These are phyloP conservation scores for Clarireedia monteithiana DNA, from an alignment of 2,329 filamentous ascomycete species.

Conservation along the genomic window DNA sequence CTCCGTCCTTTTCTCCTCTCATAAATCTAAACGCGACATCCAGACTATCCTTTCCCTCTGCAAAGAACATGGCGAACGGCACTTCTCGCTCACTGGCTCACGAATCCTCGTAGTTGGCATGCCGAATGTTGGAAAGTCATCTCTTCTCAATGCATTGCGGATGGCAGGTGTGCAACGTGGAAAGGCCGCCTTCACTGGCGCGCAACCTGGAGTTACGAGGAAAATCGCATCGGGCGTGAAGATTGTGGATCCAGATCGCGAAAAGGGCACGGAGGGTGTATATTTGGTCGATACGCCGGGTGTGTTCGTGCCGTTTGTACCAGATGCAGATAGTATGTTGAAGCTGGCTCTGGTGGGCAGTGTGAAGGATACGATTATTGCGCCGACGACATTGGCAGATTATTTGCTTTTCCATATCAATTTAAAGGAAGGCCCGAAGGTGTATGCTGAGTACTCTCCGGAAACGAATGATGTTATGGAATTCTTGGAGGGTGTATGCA, in stretches of 20 bases:
- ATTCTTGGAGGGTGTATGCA: constrained; percentile 64
- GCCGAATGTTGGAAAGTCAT: constrained; percentile 96
- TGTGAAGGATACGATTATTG: constrained; percentile 82
- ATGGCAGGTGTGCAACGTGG: constrained; percentile 52
- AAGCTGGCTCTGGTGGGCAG: constrained; percentile 88
- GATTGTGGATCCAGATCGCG: constrained; percentile 51
- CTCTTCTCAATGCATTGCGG: constrained; percentile 82
- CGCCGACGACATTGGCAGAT: constrained; percentile 71
- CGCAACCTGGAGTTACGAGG: constrained; percentile 82
- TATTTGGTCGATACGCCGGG: constrained; percentile 90
- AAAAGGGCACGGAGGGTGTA: constrained; percentile 40
- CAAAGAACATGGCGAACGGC: constrained; percentile 39
- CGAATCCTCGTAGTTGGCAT: constrained; percentile 87
- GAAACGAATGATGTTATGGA: constrained; percentile 81
- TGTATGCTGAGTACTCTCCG: constrained; percentile 41
- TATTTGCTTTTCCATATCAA: constrained; percentile 88
- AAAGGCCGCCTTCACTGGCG: constrained; percentile 76
- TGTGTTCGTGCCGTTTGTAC: constrained; percentile 89
- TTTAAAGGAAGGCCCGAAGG: constrained; percentile 17
- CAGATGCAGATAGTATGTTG: constrained; percentile 80
- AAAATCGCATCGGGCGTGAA: constrained; percentile 80
- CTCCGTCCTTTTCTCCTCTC: constrained; percentile 44
- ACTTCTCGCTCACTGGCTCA: constrained; percentile 66
- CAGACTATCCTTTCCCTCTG: constrained; percentile 38
- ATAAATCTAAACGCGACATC: constrained; percentile 38